Evolutionary conservation across 1,284 basidiomycete genomes (phyloP), one percentile per base, ranked within the genome.

Genomic region (Melanopsichium pennsylvanicum): DNA sequence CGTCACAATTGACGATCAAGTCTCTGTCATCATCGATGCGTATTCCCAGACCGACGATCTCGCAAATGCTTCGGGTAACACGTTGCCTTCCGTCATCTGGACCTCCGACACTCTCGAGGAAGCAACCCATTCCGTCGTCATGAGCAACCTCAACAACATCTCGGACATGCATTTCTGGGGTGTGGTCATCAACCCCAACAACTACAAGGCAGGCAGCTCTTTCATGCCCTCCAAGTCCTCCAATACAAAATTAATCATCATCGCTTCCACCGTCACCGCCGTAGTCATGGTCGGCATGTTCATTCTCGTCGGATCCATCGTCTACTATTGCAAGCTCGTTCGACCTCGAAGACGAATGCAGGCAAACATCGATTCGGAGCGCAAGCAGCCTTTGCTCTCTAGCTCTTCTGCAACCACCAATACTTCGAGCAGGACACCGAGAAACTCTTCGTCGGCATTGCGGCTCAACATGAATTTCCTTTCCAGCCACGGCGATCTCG

Each of bases 121-220:
- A 13, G 57, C 57, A 16, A 56, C 46, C 0, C 63, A 67, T 22
- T 48, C 37, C 8, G 63, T 67, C 39, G 37, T 52, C 34, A 67
- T 67, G 43, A 56, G 32, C 57, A 67, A 67, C 35, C 41, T 60
- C 31, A 42, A 60, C 43, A 44, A 58, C 34, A 9, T 37, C 29
- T 26, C 59, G 21, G 33, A 63, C 44, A 52, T 68, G 49, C 23
- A 63, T 27, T 68, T 68, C 26, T 68, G 61, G 59, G 59, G 54
- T 21, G 49, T 58, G 32, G 60, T 68, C 44, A 58, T 68, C 44
- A 63, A 63, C 43, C 59, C 61, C 5, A 54, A 63, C 54, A 60
- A 68, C 38, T 68, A 62, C 54, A 43, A 15, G 19, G 37, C 55
- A 7, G 61, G 61, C 34, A 60, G 46, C 18, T 59, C 61, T 2